A percentile compares a stretch with the other conserved stretches of the same genome.
Conservation (phyloP, 2,329 filamentous ascomycete genomes). For the Calonectria pteridis region DNA sequence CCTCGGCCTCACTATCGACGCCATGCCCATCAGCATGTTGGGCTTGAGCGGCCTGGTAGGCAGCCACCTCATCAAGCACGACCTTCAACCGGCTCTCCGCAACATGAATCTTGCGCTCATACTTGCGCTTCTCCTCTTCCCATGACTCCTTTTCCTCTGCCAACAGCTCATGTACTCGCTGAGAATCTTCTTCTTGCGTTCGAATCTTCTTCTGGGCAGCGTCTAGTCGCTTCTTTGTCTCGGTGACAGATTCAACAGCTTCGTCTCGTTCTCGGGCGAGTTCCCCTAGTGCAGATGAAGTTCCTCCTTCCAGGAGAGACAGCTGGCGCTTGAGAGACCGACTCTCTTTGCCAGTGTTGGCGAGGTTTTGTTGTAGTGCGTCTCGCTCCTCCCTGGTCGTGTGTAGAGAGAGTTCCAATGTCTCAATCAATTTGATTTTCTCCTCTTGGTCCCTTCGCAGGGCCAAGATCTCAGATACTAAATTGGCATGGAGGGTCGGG, state of each 20-base stretch:
- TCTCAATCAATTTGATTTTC: conserved; percentile 88
- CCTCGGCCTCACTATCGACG: conserved; percentile 71
- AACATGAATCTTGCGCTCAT: conserved; percentile 90
- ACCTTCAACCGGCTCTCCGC: conserved; percentile 87
- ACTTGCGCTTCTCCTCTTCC: conserved; percentile 84
- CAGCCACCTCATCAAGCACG: conserved; percentile 87
- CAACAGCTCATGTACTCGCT: conserved; percentile 84
- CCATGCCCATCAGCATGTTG: conserved; percentile 55
- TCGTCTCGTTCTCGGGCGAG: conserved; percentile 88
- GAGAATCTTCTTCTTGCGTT: conserved; percentile 84
- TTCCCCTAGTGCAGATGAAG: conserved; percentile 86
- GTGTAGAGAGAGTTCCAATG: conserved; percentile 81
- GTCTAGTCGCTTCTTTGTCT: conserved; percentile 84
- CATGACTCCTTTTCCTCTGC: conserved; percentile 85
- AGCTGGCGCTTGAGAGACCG: conserved; percentile 88
- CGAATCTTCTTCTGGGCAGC: conserved; percentile 81
- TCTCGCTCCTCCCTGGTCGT: conserved; percentile 81
- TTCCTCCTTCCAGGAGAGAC: conserved; percentile 87
- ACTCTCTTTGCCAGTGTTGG: conserved; percentile 78
- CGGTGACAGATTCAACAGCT: conserved; percentile 77
- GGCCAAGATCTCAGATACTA: conserved; percentile 93
- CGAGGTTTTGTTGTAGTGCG: conserved; percentile 70
- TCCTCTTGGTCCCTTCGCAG: conserved; percentile 91
- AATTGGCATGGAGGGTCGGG: conserved; percentile 91
- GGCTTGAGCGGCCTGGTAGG: conserved; percentile 69